phyloP scores from a whole-genome alignment of 108 stramenopile genomes.

The Pseudonitzschia pungens region DNA sequence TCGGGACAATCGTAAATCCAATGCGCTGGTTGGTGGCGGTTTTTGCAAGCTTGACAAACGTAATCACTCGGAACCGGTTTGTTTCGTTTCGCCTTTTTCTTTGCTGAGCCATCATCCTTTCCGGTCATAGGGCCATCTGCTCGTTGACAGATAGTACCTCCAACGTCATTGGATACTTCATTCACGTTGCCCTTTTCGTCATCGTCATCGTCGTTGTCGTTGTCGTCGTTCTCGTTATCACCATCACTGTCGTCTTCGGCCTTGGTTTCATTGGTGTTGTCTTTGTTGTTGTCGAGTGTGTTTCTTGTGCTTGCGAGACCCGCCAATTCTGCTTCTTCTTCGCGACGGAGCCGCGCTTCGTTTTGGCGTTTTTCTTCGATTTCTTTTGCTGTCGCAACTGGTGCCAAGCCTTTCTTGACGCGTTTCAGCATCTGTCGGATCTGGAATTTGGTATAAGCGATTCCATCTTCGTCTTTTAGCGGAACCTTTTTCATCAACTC shows the following conservation, averaged over 20 bases:
- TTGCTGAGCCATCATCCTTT: conserved; percentile 15
- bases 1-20: conserved; percentile 91
- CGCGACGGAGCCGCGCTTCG: conserved; percentile 41
- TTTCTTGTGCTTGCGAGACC: conserved; percentile 37
- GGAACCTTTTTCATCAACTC: conserved; percentile 48
- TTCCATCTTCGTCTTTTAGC: conserved; percentile 55
- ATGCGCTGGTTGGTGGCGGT: conserved; percentile 62
- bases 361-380: conserved; percentile 57
- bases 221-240: conserved; percentile 30
- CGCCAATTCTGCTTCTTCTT: conserved; percentile 64
- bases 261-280: conserved; percentile 27
- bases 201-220: conserved; percentile 17
- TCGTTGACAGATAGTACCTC: not conserved
- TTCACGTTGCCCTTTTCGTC: conserved; percentile 17
- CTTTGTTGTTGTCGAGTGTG: conserved; percentile 12
- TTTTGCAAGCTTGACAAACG: conserved; percentile 81
- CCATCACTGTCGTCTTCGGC: conserved; percentile 10
- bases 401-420: conserved; percentile 70
- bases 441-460: conserved; percentile 81
- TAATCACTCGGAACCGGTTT: conserved; percentile 85
- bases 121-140: not conserved
- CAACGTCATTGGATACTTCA: conserved; percentile 8
- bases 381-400: conserved; percentile 75
- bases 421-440: conserved; percentile 84
- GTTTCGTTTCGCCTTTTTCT: conserved; percentile 66